Base-by-base conservation (phyloP, 441 rosid species). In the Aleurites moluccanus region DNA sequence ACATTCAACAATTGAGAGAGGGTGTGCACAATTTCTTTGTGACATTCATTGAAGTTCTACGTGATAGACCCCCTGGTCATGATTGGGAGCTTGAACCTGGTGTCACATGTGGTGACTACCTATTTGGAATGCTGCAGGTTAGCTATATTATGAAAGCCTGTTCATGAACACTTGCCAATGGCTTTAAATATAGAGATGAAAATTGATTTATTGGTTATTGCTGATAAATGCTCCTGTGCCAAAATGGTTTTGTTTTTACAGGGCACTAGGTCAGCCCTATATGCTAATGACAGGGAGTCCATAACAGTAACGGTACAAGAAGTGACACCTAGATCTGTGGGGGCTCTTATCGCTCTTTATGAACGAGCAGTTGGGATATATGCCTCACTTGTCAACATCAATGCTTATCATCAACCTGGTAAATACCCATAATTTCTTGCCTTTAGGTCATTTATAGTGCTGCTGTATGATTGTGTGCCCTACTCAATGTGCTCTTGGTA, bases 61-160 rank as follows among this genome's bases (percentile, higher is more conserved):
- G 94, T 44, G 97, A 93, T 82, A 89, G 99, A 78, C 97, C 93
- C 66, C 99, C 97, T 28, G 99, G 99, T 84, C 99, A 93, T 84
- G 99, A 95, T 82, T 95, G 99, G 99, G 97, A 95, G 80, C 97
- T 95, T 75, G 98, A 95, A 86, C 99, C 98, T 77, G 99, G 98
- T 80, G 99, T 95, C 76, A 93, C 99, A 66, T 95, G 98, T 77
- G 98, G 99, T 69, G 99, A 95, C 81, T 93, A 95, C 86, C 85
- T 95, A 70, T 95, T 95, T 81, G 98, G 99, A 73, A 93, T 95
- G 99, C 84, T 95, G 67, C 98, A 95, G 98, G 99, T 92, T 70
- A 73, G 82, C 71, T 65, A 57, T 49, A 62, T 66, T 23, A 68
- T 6, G 25, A 56, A 57, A 47, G 35, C 21, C 30, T 13, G 28